These are phyloP conservation scores for Amanita jacksonii DNA, from an alignment of 768 basidiomycete species.

Conservation along the genomic window DNA sequence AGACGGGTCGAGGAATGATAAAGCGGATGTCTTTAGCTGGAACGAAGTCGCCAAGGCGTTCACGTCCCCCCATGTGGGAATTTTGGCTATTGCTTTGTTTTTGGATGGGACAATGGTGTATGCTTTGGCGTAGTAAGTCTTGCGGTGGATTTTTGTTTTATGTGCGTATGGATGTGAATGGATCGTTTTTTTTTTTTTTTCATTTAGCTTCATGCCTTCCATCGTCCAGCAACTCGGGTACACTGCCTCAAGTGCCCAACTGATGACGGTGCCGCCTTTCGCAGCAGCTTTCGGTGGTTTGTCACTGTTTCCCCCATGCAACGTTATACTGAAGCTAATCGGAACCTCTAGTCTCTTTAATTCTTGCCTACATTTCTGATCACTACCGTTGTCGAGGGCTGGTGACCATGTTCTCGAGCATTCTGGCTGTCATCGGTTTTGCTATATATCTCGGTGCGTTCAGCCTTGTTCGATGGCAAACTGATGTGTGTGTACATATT, in stretches of 20 bases:
- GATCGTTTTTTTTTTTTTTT: not conserved
- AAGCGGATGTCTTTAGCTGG: conserved; percentile 44
- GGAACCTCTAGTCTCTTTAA: conserved; percentile 21
- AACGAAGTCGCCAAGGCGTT: conserved; percentile 35
- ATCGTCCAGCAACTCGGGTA: conserved; percentile 59
- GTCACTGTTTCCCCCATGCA: conserved; percentile 12
- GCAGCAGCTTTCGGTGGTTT: conserved; percentile 38
- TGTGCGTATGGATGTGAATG: not conserved
- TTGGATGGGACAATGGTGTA: conserved; percentile 33
- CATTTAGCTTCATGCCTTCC: conserved; percentile 55
- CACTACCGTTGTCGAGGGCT: conserved; percentile 40
- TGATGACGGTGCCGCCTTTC: conserved; percentile 56
- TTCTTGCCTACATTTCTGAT: conserved; percentile 41
- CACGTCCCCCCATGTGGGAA: conserved; percentile 32
- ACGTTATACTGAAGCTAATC: not conserved
- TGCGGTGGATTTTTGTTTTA: not conserved
- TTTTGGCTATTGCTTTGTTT: conserved; percentile 43
- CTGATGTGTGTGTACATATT: not conserved
- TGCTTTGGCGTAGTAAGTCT: conserved; percentile 38
- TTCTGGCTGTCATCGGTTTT: conserved; percentile 40
- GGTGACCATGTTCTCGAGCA: conserved; percentile 32
- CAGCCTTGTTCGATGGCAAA: not conserved
- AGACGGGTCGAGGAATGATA: conserved; percentile 28
- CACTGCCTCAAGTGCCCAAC: conserved; percentile 41
- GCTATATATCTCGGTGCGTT: conserved; percentile 43